Conservation (phyloP, 2,329 filamentous ascomycete species). For the Pseudonectria buxi region DNA sequence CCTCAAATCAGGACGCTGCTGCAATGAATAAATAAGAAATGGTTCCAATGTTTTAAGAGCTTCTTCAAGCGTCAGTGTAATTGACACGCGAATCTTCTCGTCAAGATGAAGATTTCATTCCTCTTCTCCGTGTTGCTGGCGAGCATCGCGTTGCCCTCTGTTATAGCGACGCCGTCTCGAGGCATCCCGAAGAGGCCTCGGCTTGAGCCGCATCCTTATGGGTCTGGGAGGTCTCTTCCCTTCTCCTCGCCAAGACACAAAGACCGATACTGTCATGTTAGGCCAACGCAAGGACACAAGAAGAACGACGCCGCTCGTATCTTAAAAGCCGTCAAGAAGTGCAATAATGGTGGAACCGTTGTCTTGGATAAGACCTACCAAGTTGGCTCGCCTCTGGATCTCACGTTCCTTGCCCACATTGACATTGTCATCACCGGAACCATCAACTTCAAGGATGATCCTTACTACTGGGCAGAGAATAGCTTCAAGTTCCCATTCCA, state of each 20-base stretch:
- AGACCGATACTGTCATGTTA: constrained; percentile 13
- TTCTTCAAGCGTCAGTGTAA: no score
- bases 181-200: constrained; percentile 13
- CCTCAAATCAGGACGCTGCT: no score
- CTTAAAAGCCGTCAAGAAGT: constrained; percentile 27
- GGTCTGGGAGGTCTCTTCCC: constrained; percentile 12
- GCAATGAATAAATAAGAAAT: no score
- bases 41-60: no score
- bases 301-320: constrained; percentile 14
- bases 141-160: constrained; percentile 6
- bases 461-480: constrained; percentile 61
- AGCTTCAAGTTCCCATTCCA: constrained; percentile 60
- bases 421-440: constrained; percentile 52
- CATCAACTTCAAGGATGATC: constrained; percentile 59
- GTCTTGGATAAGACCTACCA: constrained; percentile 54
- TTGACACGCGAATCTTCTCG: no score
- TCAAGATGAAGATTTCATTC: not conserved
- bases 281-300: constrained; percentile 7
- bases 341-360: constrained; percentile 57
- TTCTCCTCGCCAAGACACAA: constrained; percentile 9
- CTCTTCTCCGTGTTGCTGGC: not conserved
- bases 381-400: constrained; percentile 56
- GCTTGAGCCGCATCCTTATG: constrained; percentile 12
- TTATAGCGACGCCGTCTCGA: constrained; percentile 2
- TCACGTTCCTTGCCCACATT: constrained; percentile 57